These are phyloP conservation scores for Suillus tomentosus DNA, from an alignment of 768 basidiomycete species.

Conservation along the genomic window DNA sequence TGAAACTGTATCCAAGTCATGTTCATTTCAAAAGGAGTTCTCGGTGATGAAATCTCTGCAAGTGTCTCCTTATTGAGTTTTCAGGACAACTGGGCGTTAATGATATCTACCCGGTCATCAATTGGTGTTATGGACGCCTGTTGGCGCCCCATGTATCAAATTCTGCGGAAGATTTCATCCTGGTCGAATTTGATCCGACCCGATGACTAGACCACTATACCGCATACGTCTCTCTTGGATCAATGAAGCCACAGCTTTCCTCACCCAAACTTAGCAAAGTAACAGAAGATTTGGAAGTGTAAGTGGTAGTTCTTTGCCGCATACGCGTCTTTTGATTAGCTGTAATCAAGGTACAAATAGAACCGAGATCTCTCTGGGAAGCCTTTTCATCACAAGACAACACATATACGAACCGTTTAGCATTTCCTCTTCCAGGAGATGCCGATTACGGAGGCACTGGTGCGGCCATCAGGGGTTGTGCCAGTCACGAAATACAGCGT, in stretches of 20 bases:
- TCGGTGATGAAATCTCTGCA: background rate
- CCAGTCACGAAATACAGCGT: background rate
- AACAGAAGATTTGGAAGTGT: background rate
- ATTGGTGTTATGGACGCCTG: background rate
- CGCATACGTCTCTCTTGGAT: background rate
- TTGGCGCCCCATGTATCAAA: background rate
- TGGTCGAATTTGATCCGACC: background rate
- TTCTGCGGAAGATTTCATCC: background rate
- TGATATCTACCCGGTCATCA: background rate
- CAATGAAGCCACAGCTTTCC: background rate
- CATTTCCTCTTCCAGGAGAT: conserved; percentile 1
- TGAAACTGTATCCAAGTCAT: background rate
- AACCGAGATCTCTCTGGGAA: background rate
- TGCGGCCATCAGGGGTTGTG: background rate
- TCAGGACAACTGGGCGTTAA: background rate
- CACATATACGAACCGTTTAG: background rate
- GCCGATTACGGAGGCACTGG: conserved; percentile 1
- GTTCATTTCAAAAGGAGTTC: background rate
- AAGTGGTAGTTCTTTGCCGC: background rate
- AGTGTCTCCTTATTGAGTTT: background rate
- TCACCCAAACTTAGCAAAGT: background rate
- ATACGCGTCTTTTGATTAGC: background rate
- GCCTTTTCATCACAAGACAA: background rate
- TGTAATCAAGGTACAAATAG: conserved; percentile 8
- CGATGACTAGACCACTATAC: background rate